These are phyloP conservation scores for Tylopilus balloui DNA, from an alignment of 768 basidiomycete species.

Conservation along the genomic window DNA sequence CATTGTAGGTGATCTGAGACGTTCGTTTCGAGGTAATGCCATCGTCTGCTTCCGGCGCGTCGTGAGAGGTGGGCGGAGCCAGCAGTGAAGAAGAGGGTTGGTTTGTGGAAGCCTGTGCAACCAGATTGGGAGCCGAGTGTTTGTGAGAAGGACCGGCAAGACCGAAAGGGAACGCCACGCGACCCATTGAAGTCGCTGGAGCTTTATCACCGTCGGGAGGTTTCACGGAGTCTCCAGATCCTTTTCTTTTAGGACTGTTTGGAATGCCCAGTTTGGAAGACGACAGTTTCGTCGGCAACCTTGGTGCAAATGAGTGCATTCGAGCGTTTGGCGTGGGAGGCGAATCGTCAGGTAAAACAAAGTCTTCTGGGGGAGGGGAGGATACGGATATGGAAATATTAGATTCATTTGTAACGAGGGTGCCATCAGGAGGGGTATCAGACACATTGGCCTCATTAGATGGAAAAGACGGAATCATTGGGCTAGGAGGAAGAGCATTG, in stretches of 20 bases:
- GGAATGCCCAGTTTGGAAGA: constrained; percentile 46
- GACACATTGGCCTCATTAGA: constrained; percentile 22
- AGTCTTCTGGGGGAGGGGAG: constrained; percentile 37
- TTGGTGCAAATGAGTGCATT: constrained; percentile 68
- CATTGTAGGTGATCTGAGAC: constrained; percentile 74
- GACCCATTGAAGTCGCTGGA: constrained; percentile 7
- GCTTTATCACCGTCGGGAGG: constrained; percentile 30
- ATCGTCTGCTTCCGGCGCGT: constrained; percentile 35
- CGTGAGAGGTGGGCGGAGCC: constrained; percentile 47
- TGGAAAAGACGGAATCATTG: constrained; percentile 42
- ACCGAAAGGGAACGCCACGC: constrained; percentile 31
- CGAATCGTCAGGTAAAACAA: constrained; percentile 29
- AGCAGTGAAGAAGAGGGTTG: constrained; percentile 45
- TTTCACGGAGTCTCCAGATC: constrained; percentile 36
- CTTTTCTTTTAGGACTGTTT: constrained; percentile 55
- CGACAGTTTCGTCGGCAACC: constrained; percentile 64
- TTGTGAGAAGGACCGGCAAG: constrained; percentile 29
- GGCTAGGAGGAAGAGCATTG: constrained; percentile 26
- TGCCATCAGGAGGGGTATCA: constrained; percentile 20
- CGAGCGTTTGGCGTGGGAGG: constrained; percentile 52
- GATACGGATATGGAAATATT: constrained; percentile 49
- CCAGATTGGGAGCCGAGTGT: constrained; percentile 19
- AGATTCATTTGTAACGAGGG: constrained; percentile 19
- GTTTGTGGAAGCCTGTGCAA: constrained; percentile 10
- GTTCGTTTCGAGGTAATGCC: constrained; percentile 48